phyloP scores from a whole-genome alignment of 129 eudicot species.

The Centrapalus pauciflorus region DNA sequence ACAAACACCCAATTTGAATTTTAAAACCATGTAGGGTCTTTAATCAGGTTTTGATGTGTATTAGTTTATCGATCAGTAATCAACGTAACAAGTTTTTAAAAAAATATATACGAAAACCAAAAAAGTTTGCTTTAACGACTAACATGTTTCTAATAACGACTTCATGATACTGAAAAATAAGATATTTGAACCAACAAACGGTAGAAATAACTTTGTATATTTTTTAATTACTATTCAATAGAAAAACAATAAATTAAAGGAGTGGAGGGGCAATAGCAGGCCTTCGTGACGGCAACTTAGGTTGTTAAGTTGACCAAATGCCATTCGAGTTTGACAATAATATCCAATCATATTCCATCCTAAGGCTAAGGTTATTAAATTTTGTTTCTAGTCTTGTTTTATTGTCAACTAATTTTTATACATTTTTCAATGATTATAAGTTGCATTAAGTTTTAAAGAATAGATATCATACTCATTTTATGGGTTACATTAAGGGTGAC shows the following conservation, averaged over 20 bases:
- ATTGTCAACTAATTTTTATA: neutral
- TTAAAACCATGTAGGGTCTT: neutral
- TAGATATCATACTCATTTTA: neutral
- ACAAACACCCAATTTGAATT: too few species aligned
- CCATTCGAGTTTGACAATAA: constrained; percentile 13
- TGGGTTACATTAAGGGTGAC: too few species aligned
- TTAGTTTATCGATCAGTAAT: too few species aligned
- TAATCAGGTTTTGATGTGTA: too few species aligned
- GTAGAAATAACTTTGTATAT: neutral
- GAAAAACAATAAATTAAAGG: neutral
- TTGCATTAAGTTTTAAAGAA: neutral
- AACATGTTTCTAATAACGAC: neutral
- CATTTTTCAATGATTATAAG: neutral
- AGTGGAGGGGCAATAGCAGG: constrained; percentile 42
- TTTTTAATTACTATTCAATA: neutral
- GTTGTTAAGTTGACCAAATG: constrained; percentile 37
- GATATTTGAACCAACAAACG: neutral
- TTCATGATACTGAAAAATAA: neutral
- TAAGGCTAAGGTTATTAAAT: neutral
- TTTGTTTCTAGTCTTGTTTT: constrained; percentile 7
- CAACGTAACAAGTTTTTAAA: too few species aligned
- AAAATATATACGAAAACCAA: too few species aligned
- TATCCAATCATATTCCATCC: neutral
- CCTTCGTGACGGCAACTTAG: constrained; percentile 58
- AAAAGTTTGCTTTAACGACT: neutral